Conservation (phyloP, 2,329 filamentous ascomycete species). For the Macroventuria anomochaeta region DNA sequence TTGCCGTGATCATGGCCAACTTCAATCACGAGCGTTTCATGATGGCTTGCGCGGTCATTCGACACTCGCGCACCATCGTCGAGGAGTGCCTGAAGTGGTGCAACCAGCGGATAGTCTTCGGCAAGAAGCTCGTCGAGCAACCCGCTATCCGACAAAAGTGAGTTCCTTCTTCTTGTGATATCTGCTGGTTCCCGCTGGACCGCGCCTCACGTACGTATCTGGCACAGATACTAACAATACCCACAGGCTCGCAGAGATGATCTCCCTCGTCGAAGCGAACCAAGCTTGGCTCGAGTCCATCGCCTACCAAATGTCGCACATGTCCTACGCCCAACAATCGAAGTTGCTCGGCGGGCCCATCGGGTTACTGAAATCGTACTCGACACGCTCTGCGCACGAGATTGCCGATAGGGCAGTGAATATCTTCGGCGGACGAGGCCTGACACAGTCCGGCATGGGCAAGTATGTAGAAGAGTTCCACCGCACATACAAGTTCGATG, state of each 20-base stretch:
- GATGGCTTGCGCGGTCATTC: constrained; percentile 71
- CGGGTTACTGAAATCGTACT: constrained; percentile 79
- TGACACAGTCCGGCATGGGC: constrained; percentile 86
- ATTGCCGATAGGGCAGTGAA: constrained; percentile 84
- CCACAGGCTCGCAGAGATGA: constrained; percentile 81
- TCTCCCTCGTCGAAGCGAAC: constrained; percentile 78
- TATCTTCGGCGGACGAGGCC: constrained; percentile 81
- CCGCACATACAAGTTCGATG: constrained; percentile 76
- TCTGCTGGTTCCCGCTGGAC: not conserved
- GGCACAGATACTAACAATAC: not conserved
- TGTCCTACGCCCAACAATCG: constrained; percentile 79
- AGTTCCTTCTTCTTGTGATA: constrained; percentile 28
- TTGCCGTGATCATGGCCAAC: constrained; percentile 82
- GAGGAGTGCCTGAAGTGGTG: constrained; percentile 90
- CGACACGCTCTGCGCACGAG: constrained; percentile 79
- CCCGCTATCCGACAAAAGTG: constrained; percentile 81
- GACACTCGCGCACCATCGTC: constrained; percentile 71
- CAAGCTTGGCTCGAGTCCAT: constrained; percentile 86
- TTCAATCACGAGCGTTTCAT: constrained; percentile 88
- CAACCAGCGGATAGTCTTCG: constrained; percentile 84
- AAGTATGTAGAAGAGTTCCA: constrained; percentile 83
- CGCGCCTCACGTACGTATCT: no score
- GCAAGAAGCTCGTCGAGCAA: constrained; percentile 81
- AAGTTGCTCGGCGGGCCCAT: constrained; percentile 80
- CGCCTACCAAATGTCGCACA: constrained; percentile 86